Percentiles rank a stretch among this genome's conserved stretches.
Evolutionary conservation across 2,329 filamentous ascomycete species (phyloP).

Genomic region (Aspergillus ruber): DNA sequence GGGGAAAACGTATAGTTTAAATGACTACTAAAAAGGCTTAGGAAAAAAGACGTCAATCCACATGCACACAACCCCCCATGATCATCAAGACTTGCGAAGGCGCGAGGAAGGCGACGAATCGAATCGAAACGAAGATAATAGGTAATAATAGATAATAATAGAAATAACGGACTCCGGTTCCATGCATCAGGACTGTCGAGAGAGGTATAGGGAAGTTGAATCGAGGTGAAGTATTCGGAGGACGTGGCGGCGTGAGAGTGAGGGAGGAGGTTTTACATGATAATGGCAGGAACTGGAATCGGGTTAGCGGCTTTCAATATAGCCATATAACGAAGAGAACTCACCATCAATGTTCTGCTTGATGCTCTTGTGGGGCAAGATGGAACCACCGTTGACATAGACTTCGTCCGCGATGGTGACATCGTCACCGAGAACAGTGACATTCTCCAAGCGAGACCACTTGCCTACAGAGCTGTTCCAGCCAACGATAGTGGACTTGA

Average conservation of each 20-base stretch:
- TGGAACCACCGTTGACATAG: constrained; percentile 93
- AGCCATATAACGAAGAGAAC: constrained; percentile 15
- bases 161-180: constrained; percentile 28
- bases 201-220: constrained; percentile 20
- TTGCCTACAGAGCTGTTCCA: constrained; percentile 96
- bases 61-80: neutral
- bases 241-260: constrained; percentile 22
- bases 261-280: constrained; percentile 36
- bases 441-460: constrained; percentile 95
- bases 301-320: constrained; percentile 3
- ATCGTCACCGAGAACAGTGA: constrained; percentile 95
- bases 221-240: constrained; percentile 15
- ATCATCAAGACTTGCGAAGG: neutral
- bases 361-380: constrained; percentile 97
- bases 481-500: constrained; percentile 97
- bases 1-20: neutral
- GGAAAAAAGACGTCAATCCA: constrained; percentile 1
- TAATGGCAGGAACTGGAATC: constrained; percentile 40
- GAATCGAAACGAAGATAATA: constrained; percentile 8
- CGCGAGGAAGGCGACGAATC: constrained; percentile 10
- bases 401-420: constrained; percentile 97
- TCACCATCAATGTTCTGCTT: constrained; percentile 89
- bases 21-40: constrained; percentile 17
- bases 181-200: constrained; percentile 28
- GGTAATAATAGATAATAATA: constrained; percentile 5